Percentiles rank a stretch among this genome's conserved stretches.
Evolutionary conservation across 768 basidiomycete species (phyloP).

Genomic region (Tephrocybe rancida): DNA sequence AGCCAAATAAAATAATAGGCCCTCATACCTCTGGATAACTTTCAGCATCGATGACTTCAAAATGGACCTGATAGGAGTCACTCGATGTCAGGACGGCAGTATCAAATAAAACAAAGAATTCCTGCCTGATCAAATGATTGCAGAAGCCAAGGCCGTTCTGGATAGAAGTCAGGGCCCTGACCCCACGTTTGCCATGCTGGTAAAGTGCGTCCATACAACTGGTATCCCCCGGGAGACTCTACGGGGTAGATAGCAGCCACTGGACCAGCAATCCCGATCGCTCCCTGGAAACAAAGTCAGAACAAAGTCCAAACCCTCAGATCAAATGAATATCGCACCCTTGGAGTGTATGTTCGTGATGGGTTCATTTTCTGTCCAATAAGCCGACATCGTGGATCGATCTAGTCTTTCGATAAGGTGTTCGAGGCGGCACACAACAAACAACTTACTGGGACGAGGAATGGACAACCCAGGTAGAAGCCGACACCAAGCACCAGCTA

Average conservation of each 20-base stretch:
- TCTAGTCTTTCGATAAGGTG: conserved; percentile 29
- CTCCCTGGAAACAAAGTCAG: conserved; percentile 42
- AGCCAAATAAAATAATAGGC: not conserved
- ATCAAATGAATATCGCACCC: conserved; percentile 31
- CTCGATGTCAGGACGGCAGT: not conserved
- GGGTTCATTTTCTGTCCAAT: conserved; percentile 79
- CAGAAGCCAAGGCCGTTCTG: conserved; percentile 60
- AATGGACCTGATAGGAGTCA: conserved; percentile 41
- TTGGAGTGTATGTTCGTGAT: conserved; percentile 64
- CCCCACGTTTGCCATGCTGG: conserved; percentile 71
- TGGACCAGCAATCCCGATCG: conserved; percentile 70
- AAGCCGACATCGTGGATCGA: conserved; percentile 59
- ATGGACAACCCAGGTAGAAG: conserved; percentile 67
- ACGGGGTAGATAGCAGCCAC: conserved; percentile 69
- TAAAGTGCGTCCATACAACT: conserved; percentile 42
- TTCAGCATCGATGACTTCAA: conserved; percentile 48
- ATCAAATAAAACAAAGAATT: not conserved
- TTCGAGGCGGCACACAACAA: not conserved
- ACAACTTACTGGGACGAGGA: conserved; percentile 55
- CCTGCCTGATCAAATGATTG: conserved; percentile 64
- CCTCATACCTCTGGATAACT: conserved; percentile 48
- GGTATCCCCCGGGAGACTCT: conserved; percentile 51
- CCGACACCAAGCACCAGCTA: conserved; percentile 66
- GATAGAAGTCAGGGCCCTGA: conserved; percentile 45
- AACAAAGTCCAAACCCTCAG: not conserved